These are phyloP conservation scores for Picea engelmannii DNA, from an alignment of 83 land plant species.

Conservation along the genomic window DNA sequence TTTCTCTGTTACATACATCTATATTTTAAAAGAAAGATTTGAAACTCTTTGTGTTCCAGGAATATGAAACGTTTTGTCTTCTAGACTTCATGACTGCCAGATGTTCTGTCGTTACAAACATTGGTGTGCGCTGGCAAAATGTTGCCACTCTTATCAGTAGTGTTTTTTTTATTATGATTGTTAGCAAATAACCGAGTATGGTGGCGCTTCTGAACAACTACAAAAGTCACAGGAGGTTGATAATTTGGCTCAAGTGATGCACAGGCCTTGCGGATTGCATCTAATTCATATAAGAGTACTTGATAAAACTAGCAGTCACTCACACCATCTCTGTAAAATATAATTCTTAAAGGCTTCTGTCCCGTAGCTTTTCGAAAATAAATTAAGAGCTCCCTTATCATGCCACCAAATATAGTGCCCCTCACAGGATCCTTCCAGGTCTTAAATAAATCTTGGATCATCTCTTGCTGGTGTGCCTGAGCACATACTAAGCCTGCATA, in stretches of 20 bases:
- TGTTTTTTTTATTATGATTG: constrained; percentile 77
- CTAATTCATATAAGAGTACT: constrained; percentile 90
- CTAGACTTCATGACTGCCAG: too few relatives aligned
- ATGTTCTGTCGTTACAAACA: too few relatives aligned
- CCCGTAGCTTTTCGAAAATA: constrained; percentile 96
- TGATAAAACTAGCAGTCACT: constrained; percentile 99
- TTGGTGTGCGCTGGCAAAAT: constrained; percentile 95
- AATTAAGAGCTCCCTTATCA: constrained; percentile 95
- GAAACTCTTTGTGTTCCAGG: too few relatives aligned
- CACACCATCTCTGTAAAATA: constrained; percentile 97
- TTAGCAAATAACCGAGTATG: constrained; percentile 95
- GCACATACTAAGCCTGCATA: constrained; percentile 98
- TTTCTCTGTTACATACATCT: too few relatives aligned
- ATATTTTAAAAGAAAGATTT: too few relatives aligned
- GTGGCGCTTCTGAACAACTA: constrained; percentile 96
- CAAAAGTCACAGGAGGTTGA: constrained; percentile 98
- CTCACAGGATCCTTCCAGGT: constrained; percentile 93
- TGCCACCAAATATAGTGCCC: constrained; percentile 86
- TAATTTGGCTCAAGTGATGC: constrained; percentile 99
- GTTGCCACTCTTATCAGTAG: constrained; percentile 95
- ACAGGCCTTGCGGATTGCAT: constrained; percentile 99
- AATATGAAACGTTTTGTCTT: too few relatives aligned
- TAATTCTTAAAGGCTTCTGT: constrained; percentile 89
- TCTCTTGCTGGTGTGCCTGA: constrained; percentile 96
- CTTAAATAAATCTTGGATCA: constrained; percentile 91